phyloP scores from a whole-genome alignment of 768 basidiomycete genomes.

The Collybia sordida region DNA sequence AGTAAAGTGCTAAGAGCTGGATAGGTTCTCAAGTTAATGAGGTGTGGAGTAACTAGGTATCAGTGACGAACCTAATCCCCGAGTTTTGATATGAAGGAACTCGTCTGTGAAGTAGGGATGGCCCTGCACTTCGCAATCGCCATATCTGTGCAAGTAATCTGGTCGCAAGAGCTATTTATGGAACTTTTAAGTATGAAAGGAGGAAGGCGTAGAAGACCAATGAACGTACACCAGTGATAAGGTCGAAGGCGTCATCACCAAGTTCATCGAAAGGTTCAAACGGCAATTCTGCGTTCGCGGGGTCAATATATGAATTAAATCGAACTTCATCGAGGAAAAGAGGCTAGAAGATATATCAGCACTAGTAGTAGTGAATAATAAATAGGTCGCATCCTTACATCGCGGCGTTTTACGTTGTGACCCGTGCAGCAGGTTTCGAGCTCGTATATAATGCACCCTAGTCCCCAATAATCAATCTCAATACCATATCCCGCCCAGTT shows the following conservation, averaged over 20 bases:
- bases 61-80: conserved; percentile 6
- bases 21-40: neutral
- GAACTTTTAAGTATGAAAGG: neutral
- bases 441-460: conserved; percentile 41
- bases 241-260: conserved; percentile 15
- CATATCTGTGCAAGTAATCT: conserved; percentile 17
- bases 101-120: conserved; percentile 23
- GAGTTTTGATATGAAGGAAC: conserved; percentile 16
- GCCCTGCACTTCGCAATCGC: conserved; percentile 12
- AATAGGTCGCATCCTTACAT: too few species aligned
- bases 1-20: conserved; percentile 8
- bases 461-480: conserved; percentile 39
- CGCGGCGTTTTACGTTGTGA: too few species aligned
- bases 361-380: neutral
- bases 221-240: conserved; percentile 30
- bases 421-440: conserved; percentile 25
- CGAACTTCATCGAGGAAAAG: conserved; percentile 29
- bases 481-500: conserved; percentile 24
- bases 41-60: neutral
- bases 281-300: conserved; percentile 2
- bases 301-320: conserved; percentile 19
- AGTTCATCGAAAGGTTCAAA: conserved; percentile 22
- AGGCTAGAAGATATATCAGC: conserved; percentile 16
- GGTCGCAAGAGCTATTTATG: conserved; percentile 17
- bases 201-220: neutral